A percentile compares a stretch with the other conserved stretches of the same genome.
phyloP scores from a whole-genome alignment of 129 eudicot species.

The Flaveria brownii region DNA sequence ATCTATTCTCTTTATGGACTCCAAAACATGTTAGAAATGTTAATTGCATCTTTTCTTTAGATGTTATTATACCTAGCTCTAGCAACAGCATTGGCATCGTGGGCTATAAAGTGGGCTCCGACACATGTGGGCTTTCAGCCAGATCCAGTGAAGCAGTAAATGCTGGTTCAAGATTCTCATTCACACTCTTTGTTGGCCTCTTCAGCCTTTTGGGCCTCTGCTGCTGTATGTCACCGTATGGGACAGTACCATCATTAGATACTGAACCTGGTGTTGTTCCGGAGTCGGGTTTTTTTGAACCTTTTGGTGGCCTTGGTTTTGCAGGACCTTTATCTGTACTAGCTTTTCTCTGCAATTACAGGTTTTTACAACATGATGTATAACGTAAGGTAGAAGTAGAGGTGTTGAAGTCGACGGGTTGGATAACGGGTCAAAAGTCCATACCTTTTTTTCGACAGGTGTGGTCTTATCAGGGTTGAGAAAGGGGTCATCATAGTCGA shows the following conservation, averaged over 20 bases:
- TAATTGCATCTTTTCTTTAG: background rate
- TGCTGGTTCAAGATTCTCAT: slow-evolving; percentile 78
- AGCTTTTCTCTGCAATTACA: slow-evolving; percentile 49
- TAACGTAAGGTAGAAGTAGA: background rate
- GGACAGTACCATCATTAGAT: slow-evolving; percentile 35
- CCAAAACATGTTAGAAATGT: background rate
- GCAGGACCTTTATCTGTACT: slow-evolving; percentile 42
- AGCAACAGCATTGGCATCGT: background rate
- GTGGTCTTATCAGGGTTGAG: slow-evolving; percentile 42
- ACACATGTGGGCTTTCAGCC: slow-evolving; percentile 17
- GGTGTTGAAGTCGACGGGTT: background rate
- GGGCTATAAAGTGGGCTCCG: slow-evolving; percentile 17
- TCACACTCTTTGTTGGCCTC: slow-evolving; percentile 88
- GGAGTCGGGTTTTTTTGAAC: slow-evolving; percentile 39
- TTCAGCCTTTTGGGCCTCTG: slow-evolving; percentile 72
- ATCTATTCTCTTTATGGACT: background rate
- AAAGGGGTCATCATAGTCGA: slow-evolving; percentile 46
- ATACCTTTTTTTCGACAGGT: slow-evolving; percentile 57
- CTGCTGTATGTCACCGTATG: slow-evolving; percentile 30
- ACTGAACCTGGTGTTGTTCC: slow-evolving; percentile 35
- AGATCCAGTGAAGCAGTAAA: slow-evolving; percentile 35
- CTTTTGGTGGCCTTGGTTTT: slow-evolving; percentile 53
- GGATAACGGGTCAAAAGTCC: background rate
- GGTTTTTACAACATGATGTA: background rate
- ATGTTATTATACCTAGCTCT: slow-evolving; percentile 10